Evolutionary conservation across 164 flowering plant genomes (phyloP).

Genomic region (Litsea cubeba): DNA sequence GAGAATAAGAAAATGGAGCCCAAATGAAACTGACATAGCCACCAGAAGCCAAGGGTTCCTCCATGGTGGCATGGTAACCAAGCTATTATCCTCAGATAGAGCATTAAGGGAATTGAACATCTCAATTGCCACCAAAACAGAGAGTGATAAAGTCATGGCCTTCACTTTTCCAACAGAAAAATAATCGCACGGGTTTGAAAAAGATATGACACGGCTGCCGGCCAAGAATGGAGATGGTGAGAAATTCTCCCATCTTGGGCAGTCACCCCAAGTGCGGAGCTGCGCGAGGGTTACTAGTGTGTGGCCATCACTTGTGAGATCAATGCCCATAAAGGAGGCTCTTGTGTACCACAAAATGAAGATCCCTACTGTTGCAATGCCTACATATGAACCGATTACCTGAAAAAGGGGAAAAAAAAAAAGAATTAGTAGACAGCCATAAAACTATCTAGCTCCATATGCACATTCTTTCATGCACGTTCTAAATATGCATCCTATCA

Average conservation of each 20-base stretch:
- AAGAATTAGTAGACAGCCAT: not conserved
- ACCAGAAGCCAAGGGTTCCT: conserved; percentile 84
- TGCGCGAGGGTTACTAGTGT: conserved; percentile 66
- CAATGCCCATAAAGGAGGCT: conserved; percentile 68
- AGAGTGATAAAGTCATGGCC: conserved; percentile 84
- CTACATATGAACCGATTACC: conserved; percentile 91
- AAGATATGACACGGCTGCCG: conserved; percentile 37
- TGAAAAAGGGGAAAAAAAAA: conserved; percentile 20
- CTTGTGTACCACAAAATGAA: conserved; percentile 86
- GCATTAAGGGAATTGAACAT: conserved; percentile 94
- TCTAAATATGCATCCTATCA: not conserved
- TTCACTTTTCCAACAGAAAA: conserved; percentile 78
- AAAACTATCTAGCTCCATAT: not conserved
- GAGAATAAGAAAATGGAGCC: conserved; percentile 71
- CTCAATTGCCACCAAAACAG: conserved; percentile 86
- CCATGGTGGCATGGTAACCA: conserved; percentile 88
- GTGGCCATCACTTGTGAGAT: conserved; percentile 71
- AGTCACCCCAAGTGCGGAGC: conserved; percentile 78
- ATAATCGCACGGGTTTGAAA: conserved; percentile 81
- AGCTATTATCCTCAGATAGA: conserved; percentile 80
- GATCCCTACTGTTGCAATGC: conserved; percentile 83
- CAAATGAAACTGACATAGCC: conserved; percentile 81
- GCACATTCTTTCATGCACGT: not conserved
- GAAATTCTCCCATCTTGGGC: conserved; percentile 72
- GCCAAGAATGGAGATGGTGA: conserved; percentile 53